phyloP scores from a whole-genome alignment of 1,139 yeast species.

The Yamadazyma buinensis region DNA sequence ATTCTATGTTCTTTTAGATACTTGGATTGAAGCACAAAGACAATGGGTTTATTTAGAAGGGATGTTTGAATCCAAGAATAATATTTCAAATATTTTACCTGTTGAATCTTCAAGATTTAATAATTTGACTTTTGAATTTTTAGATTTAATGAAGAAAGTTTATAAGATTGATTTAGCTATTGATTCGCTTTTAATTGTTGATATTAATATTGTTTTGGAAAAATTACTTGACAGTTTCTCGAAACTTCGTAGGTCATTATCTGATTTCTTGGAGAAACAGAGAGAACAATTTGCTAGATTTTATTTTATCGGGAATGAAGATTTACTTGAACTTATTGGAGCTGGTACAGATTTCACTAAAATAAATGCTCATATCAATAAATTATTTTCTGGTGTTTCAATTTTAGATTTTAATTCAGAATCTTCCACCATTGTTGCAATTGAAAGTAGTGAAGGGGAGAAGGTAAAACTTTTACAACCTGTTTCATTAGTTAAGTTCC shows the following conservation, averaged over 20 bases:
- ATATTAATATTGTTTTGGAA: slow-evolving; percentile 45
- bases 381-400: slow-evolving; percentile 69
- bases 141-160: slow-evolving; percentile 47
- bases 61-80: slow-evolving; percentile 58
- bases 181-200: slow-evolving; percentile 55
- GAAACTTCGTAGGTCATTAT: slow-evolving; percentile 62
- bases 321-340: slow-evolving; percentile 79
- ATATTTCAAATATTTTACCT: slow-evolving; percentile 62
- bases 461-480: slow-evolving; percentile 39
- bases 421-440: slow-evolving; percentile 37
- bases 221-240: slow-evolving; percentile 53
- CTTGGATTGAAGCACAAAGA: slow-evolving; percentile 84
- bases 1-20: slow-evolving; percentile 53
- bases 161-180: slow-evolving; percentile 51
- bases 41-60: slow-evolving; percentile 88
- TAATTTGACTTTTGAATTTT: slow-evolving; percentile 60
- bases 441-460: slow-evolving; percentile 68
- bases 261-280: slow-evolving; percentile 78
- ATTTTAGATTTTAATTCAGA: slow-evolving; percentile 39
- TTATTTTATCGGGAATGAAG: slow-evolving; percentile 89
- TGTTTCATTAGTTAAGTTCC: slow-evolving; percentile 40
- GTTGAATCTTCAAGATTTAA: slow-evolving; percentile 67
- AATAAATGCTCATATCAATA: slow-evolving; percentile 60
- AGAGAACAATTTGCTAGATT: slow-evolving; percentile 77
- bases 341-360: slow-evolving; percentile 47